Percentiles rank a stretch among this genome's conserved stretches.
Conservation (phyloP, 1,284 basidiomycete species). For the Earliella scabrosa region DNA sequence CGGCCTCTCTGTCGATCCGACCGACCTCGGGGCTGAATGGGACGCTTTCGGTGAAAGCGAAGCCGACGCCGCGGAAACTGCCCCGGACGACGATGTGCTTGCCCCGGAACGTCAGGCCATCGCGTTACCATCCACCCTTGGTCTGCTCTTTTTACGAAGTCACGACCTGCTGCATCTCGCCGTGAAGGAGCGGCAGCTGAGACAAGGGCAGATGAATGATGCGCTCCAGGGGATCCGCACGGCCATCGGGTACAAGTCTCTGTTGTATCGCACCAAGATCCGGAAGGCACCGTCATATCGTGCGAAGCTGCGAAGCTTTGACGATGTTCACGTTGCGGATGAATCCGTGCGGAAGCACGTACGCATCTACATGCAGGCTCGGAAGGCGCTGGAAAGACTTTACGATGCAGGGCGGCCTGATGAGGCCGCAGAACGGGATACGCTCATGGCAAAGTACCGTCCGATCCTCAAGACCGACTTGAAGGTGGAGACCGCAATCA, state of each 20-base stretch:
- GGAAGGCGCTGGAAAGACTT: too few species aligned
- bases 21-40: neutral
- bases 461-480: neutral
- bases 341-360: neutral
- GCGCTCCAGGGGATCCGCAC: neutral
- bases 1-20: neutral
- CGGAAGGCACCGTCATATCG: neutral
- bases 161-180: neutral
- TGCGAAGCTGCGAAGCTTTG: neutral
- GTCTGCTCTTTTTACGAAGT: neutral
- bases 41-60: too few species aligned
- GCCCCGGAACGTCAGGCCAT: neutral
- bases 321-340: neutral
- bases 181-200: neutral
- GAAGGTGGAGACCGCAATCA: neutral
- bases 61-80: too few species aligned
- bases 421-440: neutral
- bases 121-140: neutral
- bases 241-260: slow-evolving; percentile 4
- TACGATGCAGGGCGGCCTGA: too few species aligned
- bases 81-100: too few species aligned
- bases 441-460: neutral
- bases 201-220: too few species aligned
- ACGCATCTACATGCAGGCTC: neutral
- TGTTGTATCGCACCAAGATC: neutral